Evolutionary conservation across 345 rosid species (phyloP).

Genomic region (Reutealis trisperma): DNA sequence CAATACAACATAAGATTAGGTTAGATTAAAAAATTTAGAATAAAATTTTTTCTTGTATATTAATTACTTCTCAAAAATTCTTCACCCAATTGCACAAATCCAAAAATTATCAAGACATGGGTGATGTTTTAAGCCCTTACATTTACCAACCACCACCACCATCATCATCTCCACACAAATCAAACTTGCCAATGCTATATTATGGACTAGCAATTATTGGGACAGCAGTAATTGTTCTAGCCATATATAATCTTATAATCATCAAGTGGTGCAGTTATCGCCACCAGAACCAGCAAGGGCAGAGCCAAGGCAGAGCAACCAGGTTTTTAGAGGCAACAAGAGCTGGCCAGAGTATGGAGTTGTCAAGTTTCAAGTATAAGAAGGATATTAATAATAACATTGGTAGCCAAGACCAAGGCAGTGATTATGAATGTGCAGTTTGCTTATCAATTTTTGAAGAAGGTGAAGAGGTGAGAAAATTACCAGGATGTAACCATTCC

Average conservation of each 20-base stretch:
- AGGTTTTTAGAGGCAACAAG: background rate
- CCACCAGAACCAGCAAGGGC: background rate
- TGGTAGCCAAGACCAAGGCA: background rate
- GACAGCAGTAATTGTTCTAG: constrained; percentile 31
- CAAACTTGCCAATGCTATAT: constrained; percentile 46
- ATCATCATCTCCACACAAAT: constrained; percentile 6
- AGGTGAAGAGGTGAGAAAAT: constrained; percentile 39
- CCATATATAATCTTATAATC: constrained; percentile 37
- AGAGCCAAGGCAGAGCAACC: background rate
- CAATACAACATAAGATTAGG: no score
- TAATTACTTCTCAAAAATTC: background rate
- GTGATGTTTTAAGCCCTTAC: constrained; percentile 8
- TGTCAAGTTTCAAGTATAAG: constrained; percentile 31
- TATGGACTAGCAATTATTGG: constrained; percentile 46
- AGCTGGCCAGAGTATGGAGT: background rate
- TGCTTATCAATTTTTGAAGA: constrained; percentile 43
- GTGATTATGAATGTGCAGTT: constrained; percentile 38
- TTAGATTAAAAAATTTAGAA: no score
- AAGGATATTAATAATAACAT: background rate
- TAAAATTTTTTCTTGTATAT: background rate
- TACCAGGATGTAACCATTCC: constrained; percentile 38
- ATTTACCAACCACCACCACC: constrained; percentile 10
- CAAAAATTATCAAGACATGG: constrained; percentile 17
- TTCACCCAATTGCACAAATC: background rate
- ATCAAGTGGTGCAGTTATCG: constrained; percentile 29